Evolutionary conservation across 2,329 filamentous ascomycete genomes (phyloP).

Genomic region (Hypomyces perniciosus): DNA sequence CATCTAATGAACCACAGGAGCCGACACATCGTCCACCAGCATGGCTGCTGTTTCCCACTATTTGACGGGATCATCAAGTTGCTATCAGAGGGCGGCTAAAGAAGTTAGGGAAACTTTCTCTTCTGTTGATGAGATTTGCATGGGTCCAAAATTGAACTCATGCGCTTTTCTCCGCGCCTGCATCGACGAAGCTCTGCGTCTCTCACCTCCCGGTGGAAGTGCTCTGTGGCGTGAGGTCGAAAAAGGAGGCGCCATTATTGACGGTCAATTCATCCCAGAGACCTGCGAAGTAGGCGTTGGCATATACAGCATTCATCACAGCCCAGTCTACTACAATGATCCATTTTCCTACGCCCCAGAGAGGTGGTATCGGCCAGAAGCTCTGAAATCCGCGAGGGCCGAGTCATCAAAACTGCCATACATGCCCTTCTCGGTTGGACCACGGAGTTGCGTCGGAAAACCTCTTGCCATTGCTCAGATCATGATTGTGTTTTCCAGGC

Average conservation of each 20-base stretch:
- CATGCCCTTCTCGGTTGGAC: constrained; percentile 11
- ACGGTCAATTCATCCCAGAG: constrained; percentile 14
- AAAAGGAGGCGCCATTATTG: constrained; percentile 10
- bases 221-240: constrained; percentile 16
- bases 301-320: constrained; percentile 18
- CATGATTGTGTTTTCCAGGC: constrained; percentile 9
- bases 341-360: constrained; percentile 9
- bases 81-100: constrained; percentile 22
- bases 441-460: constrained; percentile 13
- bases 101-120: constrained; percentile 28
- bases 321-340: constrained; percentile 6
- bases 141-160: constrained; percentile 24
- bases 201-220: constrained; percentile 13
- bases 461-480: constrained; percentile 12
- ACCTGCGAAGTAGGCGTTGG: constrained; percentile 15
- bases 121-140: constrained; percentile 29
- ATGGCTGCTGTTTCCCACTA: constrained; percentile 35
- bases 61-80: constrained; percentile 26
- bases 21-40: constrained; percentile 35
- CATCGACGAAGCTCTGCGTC: constrained; percentile 26
- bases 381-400: not conserved
- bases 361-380: constrained; percentile 10
- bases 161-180: constrained; percentile 36
- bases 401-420: constrained; percentile 5
- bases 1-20: constrained; percentile 15